These are phyloP conservation scores for Tylopilus sp. DNA, from an alignment of 768 basidiomycete species.

Conservation along the genomic window DNA sequence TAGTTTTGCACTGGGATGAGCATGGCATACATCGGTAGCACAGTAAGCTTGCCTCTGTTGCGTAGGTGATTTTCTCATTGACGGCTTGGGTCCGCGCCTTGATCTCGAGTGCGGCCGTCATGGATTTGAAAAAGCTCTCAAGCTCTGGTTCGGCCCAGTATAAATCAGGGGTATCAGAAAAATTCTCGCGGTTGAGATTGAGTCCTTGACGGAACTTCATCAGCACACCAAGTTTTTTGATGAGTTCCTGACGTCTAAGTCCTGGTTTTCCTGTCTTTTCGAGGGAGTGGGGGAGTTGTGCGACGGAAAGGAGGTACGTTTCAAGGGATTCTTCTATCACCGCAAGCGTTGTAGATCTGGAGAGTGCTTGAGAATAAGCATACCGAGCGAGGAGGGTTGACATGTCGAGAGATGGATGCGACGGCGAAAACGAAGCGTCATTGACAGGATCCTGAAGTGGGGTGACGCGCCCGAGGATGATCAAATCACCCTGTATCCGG, in stretches of 20 bases:
- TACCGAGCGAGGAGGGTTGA: slow-evolving; percentile 84
- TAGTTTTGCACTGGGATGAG: slow-evolving; percentile 23
- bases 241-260: slow-evolving; percentile 74
- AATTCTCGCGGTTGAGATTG: slow-evolving; percentile 87
- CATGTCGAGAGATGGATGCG: slow-evolving; percentile 53
- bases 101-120: slow-evolving; percentile 85
- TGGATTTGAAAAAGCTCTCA: slow-evolving; percentile 83
- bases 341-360: slow-evolving; percentile 84
- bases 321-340: slow-evolving; percentile 85
- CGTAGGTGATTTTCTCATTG: slow-evolving; percentile 92
- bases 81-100: slow-evolving; percentile 74
- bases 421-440: slow-evolving; percentile 42
- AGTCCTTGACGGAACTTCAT: slow-evolving; percentile 91
- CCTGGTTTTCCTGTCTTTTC: slow-evolving; percentile 82
- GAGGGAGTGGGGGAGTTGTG: slow-evolving; percentile 71
- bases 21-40: not conserved
- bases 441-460: slow-evolving; percentile 53
- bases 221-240: slow-evolving; percentile 88
- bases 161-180: slow-evolving; percentile 85
- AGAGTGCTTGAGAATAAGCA: slow-evolving; percentile 87
- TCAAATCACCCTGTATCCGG: slow-evolving; percentile 86
- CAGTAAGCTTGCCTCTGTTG: slow-evolving; percentile 54
- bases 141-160: slow-evolving; percentile 94
- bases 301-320: slow-evolving; percentile 78
- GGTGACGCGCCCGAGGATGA: slow-evolving; percentile 75